Evolutionary conservation across 768 basidiomycete genomes (phyloP), one percentile per base, ranked within the genome.

Genomic region (Zangia roseola): DNA sequence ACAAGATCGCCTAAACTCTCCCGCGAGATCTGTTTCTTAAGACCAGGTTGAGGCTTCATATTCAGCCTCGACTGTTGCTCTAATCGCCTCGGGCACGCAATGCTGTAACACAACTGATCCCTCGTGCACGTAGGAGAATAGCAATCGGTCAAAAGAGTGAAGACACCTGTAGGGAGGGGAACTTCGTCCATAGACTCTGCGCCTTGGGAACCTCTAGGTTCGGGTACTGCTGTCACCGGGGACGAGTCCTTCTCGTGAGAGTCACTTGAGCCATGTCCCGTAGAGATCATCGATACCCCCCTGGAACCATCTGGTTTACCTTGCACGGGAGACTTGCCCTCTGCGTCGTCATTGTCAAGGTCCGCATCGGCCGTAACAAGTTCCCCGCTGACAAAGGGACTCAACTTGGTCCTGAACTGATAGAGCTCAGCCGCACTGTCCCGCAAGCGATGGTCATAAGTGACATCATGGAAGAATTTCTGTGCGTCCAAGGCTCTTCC

Each of bases 381-480:
- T 52, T 91, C 88, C 24, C 87, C 88, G 48, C 86, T 86, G 49
- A 89, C 87, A 62, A 93, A 94, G 3, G 90, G 91, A 61, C 85
- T 91, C 33, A 97, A 64, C 60, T 85, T 83, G 40, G 90, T 86
- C 55, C 84, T 78, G 69, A 99, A 98, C 64, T 95, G 94, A 69
- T 97, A 99, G 25, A 99, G 70, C 69, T 99, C 97, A 53, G 79
- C 78, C 0, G 84, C 73, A 60, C 84, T 92, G 69, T 98, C 97
- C 43, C 97, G 76, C 49, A 99, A 67, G 13, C 95, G 86, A 67
- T 99, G 97, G 62, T 97, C 95, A 63, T 98, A 99, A 9, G 97
- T 97, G 57, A 99, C 97, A 62, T 98, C 97, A 63, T 99, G 97
- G 65, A 99, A 98, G 72, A 93, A 98, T 71, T 98, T 98, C 68